phyloP scores from a whole-genome alignment of 2,329 filamentous ascomycete species.

The Pseudopyricularia javanii region DNA sequence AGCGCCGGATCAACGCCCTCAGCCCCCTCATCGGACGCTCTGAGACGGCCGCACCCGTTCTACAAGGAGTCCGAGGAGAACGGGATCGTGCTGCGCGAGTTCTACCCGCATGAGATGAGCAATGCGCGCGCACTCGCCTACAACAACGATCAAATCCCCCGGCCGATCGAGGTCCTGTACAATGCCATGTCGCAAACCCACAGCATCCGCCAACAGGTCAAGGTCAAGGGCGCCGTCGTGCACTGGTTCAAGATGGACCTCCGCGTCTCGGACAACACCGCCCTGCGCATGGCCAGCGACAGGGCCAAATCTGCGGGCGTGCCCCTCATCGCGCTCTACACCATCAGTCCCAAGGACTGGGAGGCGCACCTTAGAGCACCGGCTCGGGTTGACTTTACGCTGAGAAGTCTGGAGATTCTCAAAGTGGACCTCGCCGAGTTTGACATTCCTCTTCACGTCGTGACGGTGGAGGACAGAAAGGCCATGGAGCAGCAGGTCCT shows the following conservation, averaged over 20 bases:
- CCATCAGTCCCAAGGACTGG: slow-evolving; percentile 74
- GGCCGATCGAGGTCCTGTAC: slow-evolving; percentile 60
- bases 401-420: slow-evolving; percentile 58
- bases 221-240: slow-evolving; percentile 51
- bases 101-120: slow-evolving; percentile 78
- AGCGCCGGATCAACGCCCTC: not conserved
- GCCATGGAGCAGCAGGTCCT: slow-evolving; percentile 48
- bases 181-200: slow-evolving; percentile 49
- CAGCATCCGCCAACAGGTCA: slow-evolving; percentile 34
- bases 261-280: slow-evolving; percentile 60
- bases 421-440: slow-evolving; percentile 54
- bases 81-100: slow-evolving; percentile 59
- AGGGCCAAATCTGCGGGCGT: slow-evolving; percentile 27
- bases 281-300: slow-evolving; percentile 52
- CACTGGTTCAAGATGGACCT: slow-evolving; percentile 90
- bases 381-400: slow-evolving; percentile 65
- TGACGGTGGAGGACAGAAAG: slow-evolving; percentile 56
- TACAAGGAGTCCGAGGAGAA: slow-evolving; percentile 34
- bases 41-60: slow-evolving; percentile 33
- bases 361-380: slow-evolving; percentile 67
- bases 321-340: slow-evolving; percentile 64
- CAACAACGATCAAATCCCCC: slow-evolving; percentile 52
- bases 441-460: slow-evolving; percentile 67
- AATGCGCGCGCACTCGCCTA: slow-evolving; percentile 68
- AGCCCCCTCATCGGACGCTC: slow-evolving; percentile 12